Conservation (phyloP, 2,329 filamentous ascomycete species). For the Neopestalotiopsis rosae region DNA sequence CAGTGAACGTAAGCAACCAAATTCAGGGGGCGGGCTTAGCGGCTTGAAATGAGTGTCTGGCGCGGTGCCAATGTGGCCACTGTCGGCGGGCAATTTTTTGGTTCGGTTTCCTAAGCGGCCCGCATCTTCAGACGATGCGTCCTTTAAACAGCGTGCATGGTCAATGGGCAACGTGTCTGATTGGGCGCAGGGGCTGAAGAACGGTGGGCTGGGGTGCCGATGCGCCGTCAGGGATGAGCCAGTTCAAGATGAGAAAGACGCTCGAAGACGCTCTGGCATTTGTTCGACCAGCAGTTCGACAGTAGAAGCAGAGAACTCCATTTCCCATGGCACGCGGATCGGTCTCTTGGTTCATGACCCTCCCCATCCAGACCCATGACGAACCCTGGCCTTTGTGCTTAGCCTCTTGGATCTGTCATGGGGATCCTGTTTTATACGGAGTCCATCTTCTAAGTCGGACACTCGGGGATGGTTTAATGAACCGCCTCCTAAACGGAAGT, state of each 20-base stretch:
- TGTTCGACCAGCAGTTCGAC: background rate
- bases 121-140: constrained; percentile 2
- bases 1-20: background rate
- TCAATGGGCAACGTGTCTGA: background rate
- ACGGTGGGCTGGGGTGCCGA: background rate
- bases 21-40: constrained; percentile 1
- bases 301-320: constrained; percentile 2
- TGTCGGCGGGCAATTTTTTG: background rate
- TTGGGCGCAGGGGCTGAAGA: background rate
- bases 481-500: constrained; percentile 12
- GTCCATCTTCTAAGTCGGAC: background rate
- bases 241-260: background rate
- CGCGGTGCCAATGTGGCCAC: background rate
- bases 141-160: background rate
- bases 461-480: constrained; percentile 13
- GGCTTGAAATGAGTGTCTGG: background rate
- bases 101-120: background rate
- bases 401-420: constrained; percentile 7
- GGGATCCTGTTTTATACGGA: constrained; percentile 7
- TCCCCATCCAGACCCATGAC: constrained; percentile 14
- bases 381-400: background rate
- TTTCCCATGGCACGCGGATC: constrained; percentile 9
- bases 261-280: background rate
- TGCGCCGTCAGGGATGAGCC: background rate
- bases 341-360: background rate